Base-by-base conservation (phyloP, 306 rosid genomes). In the Dicorynia guianensis region DNA sequence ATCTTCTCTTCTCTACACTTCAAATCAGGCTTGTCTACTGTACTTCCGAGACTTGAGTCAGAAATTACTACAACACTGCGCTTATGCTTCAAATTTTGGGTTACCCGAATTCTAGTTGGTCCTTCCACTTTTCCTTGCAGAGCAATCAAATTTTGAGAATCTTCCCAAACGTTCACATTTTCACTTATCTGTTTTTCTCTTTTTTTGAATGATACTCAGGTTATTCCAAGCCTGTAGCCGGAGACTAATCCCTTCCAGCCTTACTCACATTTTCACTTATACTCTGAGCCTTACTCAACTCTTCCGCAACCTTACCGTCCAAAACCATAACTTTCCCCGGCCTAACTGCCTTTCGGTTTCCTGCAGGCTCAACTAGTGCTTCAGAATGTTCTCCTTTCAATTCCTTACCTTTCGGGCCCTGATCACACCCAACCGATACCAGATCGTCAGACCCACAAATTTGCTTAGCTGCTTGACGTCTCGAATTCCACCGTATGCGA, bases 401-500 rank as follows among this genome's bases (percentile, higher is more conserved):
- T 34, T 13, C 50, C 79, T 42, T 73, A 20, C 68, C 50, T 33
- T 7, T 15, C n/a, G n/a, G 68, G 49, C 61, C 67, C 38, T 53
- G 68, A 60, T 11, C 68, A 15, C 19, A 46, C 4, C 43, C 66
- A 36, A 64, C 81, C 14, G 67, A 34, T 3, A 20, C 78, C 53
- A 15, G 19, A 1, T 17, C 43, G 14, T 44, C 30, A 7, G 18
- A 69, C 4, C 54, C 64, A 14, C 25, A 13, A 39, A 13, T 60
- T 70, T 66, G 71, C 12, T 15, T 67, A 1, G 47, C 69, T 42
- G 76, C 85, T 53, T 74, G 75, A 5, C 90, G 87, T 75, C 83
- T 81, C 4, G 91, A 88, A 68, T 88, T 91, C 68, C 87, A 62
- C 67, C 87, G 68, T 18, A 71, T 7, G 7, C 13, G 68, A 53